Evolutionary conservation across 192 early-diverging fungal species (phyloP), one percentile per base, ranked within the genome.

Genomic region (Coemansia sp.): DNA sequence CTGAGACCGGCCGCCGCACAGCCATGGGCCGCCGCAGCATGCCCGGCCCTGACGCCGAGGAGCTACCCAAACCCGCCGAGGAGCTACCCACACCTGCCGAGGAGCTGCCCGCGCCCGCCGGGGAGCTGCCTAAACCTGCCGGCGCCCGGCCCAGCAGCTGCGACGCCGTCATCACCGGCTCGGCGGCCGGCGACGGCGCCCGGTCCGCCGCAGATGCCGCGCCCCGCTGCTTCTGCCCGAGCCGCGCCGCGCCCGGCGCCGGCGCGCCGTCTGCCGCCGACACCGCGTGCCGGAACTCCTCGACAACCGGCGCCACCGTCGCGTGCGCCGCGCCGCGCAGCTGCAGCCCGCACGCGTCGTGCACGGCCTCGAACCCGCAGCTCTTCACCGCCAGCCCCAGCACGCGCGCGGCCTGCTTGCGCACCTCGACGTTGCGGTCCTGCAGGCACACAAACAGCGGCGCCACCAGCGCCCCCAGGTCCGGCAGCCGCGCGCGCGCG

Each of bases 351-450:
- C 81, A 84, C 42, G 82, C 86, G 8, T 84, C 72, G n/a, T 84
- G 65, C 2, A 97, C 82, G 0, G 69, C 55, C 48, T 87, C 86
- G 40, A 84, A 85, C 0, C 92, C 91, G 8, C 86, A 89, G 57
- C 68, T 82, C 2, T 58, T 58, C 20, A 92, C 84, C 8, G 94
- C 57, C 19, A 82, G 78, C 10, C 74, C 76, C 32, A 99, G 68
- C 31, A 87, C 80, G 2, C 75, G 62, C 40, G 89, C 85, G 0
- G 92, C 92, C 9, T 81, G 79, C 58, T 95, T 95, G 35, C 97
- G 87, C 12, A 97, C 94, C 12, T 95, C 94, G 2, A 79, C 75
- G 48, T 86, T 91, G 26, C 87, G 85, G 61, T 99, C 97, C 62
- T 94, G 91, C 41, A 96, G 53, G 56, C 90, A 93, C 4, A 84